A percentile compares a stretch with the other conserved stretches of the same genome.
Evolutionary conservation across 352 stramenopile species (phyloP).

Genomic region (Pythium guiyangense): DNA sequence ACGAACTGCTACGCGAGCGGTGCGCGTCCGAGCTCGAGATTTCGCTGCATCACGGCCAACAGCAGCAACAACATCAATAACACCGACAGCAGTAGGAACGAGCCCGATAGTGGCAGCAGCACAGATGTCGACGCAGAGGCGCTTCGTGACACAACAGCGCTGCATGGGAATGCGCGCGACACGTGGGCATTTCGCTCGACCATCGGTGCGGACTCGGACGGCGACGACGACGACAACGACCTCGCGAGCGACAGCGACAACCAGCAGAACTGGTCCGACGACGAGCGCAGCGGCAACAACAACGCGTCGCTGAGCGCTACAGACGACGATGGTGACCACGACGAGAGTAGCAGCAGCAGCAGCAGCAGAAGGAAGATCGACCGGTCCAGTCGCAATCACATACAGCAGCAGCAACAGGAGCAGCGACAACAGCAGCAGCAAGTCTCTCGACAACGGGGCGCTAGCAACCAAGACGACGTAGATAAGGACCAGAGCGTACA

Average conservation of each 20-base stretch:
- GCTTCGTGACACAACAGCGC: background rate
- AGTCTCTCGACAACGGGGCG: background rate
- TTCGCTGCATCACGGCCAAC: background rate
- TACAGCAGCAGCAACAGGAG: background rate
- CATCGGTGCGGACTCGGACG: constrained; percentile 29
- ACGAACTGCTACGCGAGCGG: background rate
- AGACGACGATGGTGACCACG: background rate
- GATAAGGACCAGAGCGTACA: background rate
- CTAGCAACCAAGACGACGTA: background rate
- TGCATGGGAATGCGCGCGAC: constrained; percentile 15
- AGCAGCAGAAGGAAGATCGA: no score
- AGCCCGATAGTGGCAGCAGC: background rate
- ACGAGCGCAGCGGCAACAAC: constrained; percentile 1
- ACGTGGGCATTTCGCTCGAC: constrained; percentile 58
- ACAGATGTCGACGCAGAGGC: background rate
- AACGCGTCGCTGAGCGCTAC: background rate
- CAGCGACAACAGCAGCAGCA: background rate
- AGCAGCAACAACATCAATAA: no score
- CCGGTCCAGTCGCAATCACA: no score
- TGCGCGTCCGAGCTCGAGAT: no score
- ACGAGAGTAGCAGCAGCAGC: background rate
- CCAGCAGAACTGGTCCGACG: constrained; percentile 4
- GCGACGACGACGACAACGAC: constrained; percentile 19
- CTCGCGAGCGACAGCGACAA: background rate
- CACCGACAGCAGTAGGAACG: background rate